phyloP scores from a whole-genome alignment of 2,329 filamentous ascomycete species.

The Phialophora expanda region DNA sequence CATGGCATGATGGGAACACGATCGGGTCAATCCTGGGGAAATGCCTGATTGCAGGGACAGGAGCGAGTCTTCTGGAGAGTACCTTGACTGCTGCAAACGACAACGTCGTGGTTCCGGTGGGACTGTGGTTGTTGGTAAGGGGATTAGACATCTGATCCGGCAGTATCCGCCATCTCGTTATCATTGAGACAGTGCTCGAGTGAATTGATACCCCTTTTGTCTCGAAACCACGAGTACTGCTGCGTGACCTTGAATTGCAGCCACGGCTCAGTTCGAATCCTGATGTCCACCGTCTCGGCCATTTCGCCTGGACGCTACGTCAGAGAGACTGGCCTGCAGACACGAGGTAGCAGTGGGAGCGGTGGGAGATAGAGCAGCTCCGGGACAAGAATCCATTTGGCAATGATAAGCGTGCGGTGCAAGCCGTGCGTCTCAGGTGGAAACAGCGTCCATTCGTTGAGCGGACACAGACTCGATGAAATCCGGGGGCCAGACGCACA shows the following conservation, averaged over 20 bases:
- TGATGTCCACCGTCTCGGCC: background rate
- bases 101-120: conserved; percentile 94
- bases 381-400: conserved; percentile 11
- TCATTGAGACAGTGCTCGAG: background rate
- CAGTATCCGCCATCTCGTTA: conserved; percentile 2
- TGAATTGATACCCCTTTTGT: background rate
- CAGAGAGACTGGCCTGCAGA: background rate
- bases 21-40: conserved; percentile 57
- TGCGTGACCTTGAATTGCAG: background rate
- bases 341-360: background rate
- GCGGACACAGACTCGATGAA: conserved; percentile 5
- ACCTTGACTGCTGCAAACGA: conserved; percentile 96
- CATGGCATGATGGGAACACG: conserved; percentile 38
- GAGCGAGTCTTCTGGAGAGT: conserved; percentile 90
- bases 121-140: conserved; percentile 90
- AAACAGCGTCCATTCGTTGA: background rate
- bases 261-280: background rate
- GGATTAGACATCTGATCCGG: conserved; percentile 56
- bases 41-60: conserved; percentile 71
- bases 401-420: conserved; percentile 9
- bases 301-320: background rate
- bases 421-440: background rate
- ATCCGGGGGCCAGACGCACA: background rate
- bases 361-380: conserved; percentile 5
- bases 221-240: background rate